These are phyloP conservation scores for Alternaria brassicicola DNA, from an alignment of 2,329 filamentous ascomycete species.

Conservation along the genomic window DNA sequence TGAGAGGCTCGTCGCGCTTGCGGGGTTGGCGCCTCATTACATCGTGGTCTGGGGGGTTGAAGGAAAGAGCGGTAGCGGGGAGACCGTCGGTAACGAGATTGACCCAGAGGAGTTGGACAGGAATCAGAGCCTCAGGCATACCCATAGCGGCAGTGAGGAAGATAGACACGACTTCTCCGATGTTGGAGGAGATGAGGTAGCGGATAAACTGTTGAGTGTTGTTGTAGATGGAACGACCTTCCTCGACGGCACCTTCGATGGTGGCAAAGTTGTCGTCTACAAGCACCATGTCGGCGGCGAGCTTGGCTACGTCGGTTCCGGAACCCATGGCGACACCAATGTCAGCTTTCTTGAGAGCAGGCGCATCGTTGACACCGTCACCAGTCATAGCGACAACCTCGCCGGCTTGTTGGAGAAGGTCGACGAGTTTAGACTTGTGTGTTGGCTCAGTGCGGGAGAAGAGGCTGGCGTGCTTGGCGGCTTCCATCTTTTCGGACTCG, in stretches of 20 bases:
- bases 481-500: slow-evolving; percentile 78
- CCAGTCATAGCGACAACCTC: slow-evolving; percentile 99
- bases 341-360: slow-evolving; percentile 96
- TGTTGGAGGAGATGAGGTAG: slow-evolving; percentile 98
- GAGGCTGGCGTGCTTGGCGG: slow-evolving; percentile 82
- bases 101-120: slow-evolving; percentile 97
- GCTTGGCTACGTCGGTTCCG: slow-evolving; percentile 94
- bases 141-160: slow-evolving; percentile 95
- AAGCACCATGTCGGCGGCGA: slow-evolving; percentile 98
- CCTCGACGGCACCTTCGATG: slow-evolving; percentile 93
- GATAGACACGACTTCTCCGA: slow-evolving; percentile 98
- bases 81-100: slow-evolving; percentile 98
- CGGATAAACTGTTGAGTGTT: slow-evolving; percentile 99
- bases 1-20: slow-evolving; percentile 90
- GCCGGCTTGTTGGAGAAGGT: slow-evolving; percentile 88
- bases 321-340: slow-evolving; percentile 99
- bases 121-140: slow-evolving; percentile 96
- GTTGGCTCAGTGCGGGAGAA: slow-evolving; percentile 95
- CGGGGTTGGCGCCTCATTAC: slow-evolving; percentile 93
- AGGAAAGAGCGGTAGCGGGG: slow-evolving; percentile 92
- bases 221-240: slow-evolving; percentile 98
- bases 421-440: slow-evolving; percentile 97
- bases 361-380: slow-evolving; percentile 97
- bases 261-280: slow-evolving; percentile 99
- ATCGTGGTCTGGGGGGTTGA: slow-evolving; percentile 98